Percentiles rank a stretch among this genome's conserved stretches.
Evolutionary conservation across 495 filamentous ascomycete species (phyloP).

Genomic region (Trichoderma asperelloides): DNA sequence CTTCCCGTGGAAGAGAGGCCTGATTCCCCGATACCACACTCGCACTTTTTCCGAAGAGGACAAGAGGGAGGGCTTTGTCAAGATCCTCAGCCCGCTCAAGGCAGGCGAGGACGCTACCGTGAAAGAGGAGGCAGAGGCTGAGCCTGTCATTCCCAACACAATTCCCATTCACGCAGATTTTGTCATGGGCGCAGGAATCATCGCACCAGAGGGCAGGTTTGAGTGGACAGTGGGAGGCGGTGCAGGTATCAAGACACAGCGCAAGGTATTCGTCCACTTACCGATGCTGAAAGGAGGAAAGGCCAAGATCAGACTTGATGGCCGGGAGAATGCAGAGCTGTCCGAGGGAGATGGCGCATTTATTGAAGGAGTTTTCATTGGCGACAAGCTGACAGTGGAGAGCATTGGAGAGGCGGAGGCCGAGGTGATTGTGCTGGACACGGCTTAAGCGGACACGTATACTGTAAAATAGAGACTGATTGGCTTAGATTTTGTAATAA

Average conservation of each 20-base stretch:
- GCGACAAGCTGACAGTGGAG: conserved; percentile 52
- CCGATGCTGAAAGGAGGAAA: conserved; percentile 66
- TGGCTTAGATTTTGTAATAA: not conserved
- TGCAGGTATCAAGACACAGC: conserved; percentile 38
- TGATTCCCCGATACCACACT: conserved; percentile 64
- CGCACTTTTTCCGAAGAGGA: conserved; percentile 55
- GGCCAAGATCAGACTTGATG: conserved; percentile 54
- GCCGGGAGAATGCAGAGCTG: conserved; percentile 51
- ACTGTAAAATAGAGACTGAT: not conserved
- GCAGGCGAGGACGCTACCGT: conserved; percentile 49
- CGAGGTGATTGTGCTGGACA: conserved; percentile 58
- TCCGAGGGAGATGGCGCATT: conserved; percentile 70
- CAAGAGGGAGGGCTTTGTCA: conserved; percentile 58
- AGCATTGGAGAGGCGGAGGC: conserved; percentile 58
- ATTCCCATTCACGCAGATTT: conserved; percentile 78
- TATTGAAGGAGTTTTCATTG: conserved; percentile 45
- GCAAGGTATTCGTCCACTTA: conserved; percentile 70
- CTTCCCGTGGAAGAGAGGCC: conserved; percentile 56
- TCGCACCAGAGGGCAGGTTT: conserved; percentile 44
- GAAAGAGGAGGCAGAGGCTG: conserved; percentile 50
- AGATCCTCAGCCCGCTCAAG: conserved; percentile 62
- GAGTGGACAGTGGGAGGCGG: conserved; percentile 53
- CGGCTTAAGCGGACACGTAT: conserved; percentile 21
- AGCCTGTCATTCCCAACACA: conserved; percentile 46
- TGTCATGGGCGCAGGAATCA: conserved; percentile 63